Percentiles rank a stretch among this genome's conserved stretches.
These are phyloP conservation scores for Lachnellula willkommii DNA, from an alignment of 2,329 filamentous ascomycete species.

Conservation along the genomic window DNA sequence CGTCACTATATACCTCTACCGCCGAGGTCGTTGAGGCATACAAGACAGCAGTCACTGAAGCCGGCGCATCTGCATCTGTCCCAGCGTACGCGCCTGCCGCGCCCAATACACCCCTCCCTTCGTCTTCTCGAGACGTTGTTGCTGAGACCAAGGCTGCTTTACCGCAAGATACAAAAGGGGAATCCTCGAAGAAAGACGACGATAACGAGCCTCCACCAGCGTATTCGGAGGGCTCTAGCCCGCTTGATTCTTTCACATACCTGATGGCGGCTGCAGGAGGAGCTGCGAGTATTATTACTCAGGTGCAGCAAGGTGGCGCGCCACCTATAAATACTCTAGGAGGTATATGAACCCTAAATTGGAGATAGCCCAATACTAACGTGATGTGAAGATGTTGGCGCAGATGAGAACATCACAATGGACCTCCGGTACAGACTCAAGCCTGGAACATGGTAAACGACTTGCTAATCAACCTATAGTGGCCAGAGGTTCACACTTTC, in stretches of 20 bases:
- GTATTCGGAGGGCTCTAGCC: conserved; percentile 91
- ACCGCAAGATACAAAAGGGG: conserved; percentile 73
- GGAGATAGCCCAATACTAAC: conserved; percentile 4
- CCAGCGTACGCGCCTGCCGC: conserved; percentile 50
- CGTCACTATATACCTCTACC: conserved; percentile 49
- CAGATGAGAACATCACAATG: conserved; percentile 91
- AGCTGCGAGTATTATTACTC: conserved; percentile 97
- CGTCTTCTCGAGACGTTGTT: conserved; percentile 41
- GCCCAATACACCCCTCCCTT: conserved; percentile 30
- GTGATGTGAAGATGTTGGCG: conserved; percentile 59
- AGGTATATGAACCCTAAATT: conserved; percentile 49
- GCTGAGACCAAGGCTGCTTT: conserved; percentile 81
- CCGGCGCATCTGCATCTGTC: conserved; percentile 35
- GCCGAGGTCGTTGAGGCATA: conserved; percentile 34
- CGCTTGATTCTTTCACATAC: conserved; percentile 87
- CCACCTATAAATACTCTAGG: conserved; percentile 84
- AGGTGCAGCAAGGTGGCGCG: conserved; percentile 86
- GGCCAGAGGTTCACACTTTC: conserved; percentile 92
- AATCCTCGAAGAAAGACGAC: conserved; percentile 67
- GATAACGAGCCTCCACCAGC: conserved; percentile 92
- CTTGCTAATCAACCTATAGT: conserved; percentile 45
- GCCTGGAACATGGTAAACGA: not conserved
- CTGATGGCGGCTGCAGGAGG: conserved; percentile 97
- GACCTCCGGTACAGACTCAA: conserved; percentile 70
- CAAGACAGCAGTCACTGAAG: conserved; percentile 35